Conservation (phyloP, 1,139 yeast genomes). For the Maudiozyma humilis region DNA sequence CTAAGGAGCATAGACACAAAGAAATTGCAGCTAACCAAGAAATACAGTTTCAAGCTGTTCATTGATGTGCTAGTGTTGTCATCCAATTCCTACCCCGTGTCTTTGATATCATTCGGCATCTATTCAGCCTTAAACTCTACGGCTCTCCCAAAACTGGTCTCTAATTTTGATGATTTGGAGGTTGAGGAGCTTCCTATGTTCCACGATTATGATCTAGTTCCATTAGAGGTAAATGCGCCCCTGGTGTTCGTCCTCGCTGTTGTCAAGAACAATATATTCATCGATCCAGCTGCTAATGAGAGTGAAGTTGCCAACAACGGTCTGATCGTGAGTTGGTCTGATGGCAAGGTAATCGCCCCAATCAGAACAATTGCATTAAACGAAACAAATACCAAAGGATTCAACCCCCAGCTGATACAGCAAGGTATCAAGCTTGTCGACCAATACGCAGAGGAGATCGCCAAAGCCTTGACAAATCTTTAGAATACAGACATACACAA, state of each 20-base stretch:
- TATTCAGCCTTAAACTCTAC: conserved; percentile 78
- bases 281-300: conserved; percentile 81
- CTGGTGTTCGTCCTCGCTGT: conserved; percentile 67
- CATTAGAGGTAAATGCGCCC: conserved; percentile 57
- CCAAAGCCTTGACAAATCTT: conserved; percentile 20
- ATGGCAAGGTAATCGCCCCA: conserved; percentile 58
- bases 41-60: conserved; percentile 65
- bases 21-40: conserved; percentile 55
- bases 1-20: conserved; percentile 34
- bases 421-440: conserved; percentile 23
- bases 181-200: conserved; percentile 85
- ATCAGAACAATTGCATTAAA: conserved; percentile 48
- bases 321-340: conserved; percentile 58
- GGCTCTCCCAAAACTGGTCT: conserved; percentile 60
- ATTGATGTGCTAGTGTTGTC: conserved; percentile 76
- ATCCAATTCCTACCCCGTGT: conserved; percentile 60
- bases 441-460: conserved; percentile 25
- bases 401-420: conserved; percentile 19
- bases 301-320: conserved; percentile 84
- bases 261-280: conserved; percentile 54
- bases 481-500: background rate
- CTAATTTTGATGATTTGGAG: conserved; percentile 46
- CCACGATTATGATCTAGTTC: conserved; percentile 72
- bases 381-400: conserved; percentile 24
- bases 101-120: conserved; percentile 66